These are phyloP conservation scores for Populus euphratica DNA, from an alignment of 345 rosid genomes.

Conservation along the genomic window DNA sequence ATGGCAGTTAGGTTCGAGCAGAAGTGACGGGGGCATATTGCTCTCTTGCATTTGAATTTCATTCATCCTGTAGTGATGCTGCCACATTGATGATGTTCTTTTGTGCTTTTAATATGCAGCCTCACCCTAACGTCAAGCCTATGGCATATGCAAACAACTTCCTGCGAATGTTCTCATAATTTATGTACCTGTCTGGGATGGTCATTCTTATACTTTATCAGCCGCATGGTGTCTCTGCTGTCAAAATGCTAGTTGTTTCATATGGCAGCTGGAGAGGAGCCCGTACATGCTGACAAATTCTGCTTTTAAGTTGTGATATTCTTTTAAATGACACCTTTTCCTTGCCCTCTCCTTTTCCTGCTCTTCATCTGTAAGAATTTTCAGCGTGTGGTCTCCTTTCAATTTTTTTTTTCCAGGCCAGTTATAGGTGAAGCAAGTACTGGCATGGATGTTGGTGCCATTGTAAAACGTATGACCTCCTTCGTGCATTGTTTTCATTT, in stretches of 20 bases:
- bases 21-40: not conserved
- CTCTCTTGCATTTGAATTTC: not conserved
- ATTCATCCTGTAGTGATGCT: not conserved
- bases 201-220: conserved; percentile 11
- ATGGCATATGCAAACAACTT: conserved; percentile 98
- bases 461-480: conserved; percentile 6
- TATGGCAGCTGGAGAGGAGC: conserved; percentile 4
- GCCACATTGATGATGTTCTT: not conserved
- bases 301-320: conserved; percentile 4
- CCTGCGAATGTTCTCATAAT: conserved; percentile 22
- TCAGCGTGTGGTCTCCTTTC: not conserved
- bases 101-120: conserved; percentile 42
- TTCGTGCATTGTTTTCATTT: not conserved
- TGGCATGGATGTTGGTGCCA: conserved; percentile 6
- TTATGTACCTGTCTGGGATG: not conserved
- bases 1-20: not conserved
- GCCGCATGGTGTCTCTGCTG: not conserved
- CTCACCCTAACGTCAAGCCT: conserved; percentile 93
- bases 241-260: conserved; percentile 2
- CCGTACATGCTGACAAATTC: not conserved
- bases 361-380: not conserved
- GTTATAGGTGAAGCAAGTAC: not conserved
- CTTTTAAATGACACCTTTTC: not conserved
- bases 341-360: not conserved
- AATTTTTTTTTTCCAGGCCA: not conserved